Base-by-base conservation (phyloP, 352 stramenopile genomes). In the Globisporangium recalcitrans region DNA sequence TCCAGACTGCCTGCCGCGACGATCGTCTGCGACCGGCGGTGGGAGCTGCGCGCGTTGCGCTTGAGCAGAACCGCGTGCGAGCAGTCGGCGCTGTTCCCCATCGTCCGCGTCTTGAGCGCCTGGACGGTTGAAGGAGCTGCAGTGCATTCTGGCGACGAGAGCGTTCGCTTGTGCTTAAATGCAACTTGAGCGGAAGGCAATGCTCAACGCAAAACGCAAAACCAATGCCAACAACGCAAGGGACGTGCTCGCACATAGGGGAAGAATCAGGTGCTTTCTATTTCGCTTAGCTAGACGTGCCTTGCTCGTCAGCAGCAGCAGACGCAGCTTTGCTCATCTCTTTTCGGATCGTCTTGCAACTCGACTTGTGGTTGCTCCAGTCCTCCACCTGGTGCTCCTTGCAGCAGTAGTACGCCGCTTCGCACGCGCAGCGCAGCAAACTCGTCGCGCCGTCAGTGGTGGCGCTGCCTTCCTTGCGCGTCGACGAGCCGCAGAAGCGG, bases 321-420 rank as follows among this genome's bases (percentile, higher is more conserved):
- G 38, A 29, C 13, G 56, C 27, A 40, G 44, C 29, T 19, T 62
- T 55, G 27, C 27, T 34, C 59, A 59, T 75, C 55, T 76, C 61
- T 51, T 80, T 73, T 13, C 82, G 78, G 58, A 91, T 88, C 36
- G 71, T 65, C 67, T 91, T 91, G 72, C 85, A 94, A 60, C 64
- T 83, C 36, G 70, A 70, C 62, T 91, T 92, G 69, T 94, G 85
- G 63, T 86, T 87, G 14, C 60, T 71, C 85, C 85, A 94, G 74
- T 94, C 85, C 62, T 91, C 80, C 16, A 85, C 71, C 55, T 94
- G 82, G 62, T 94, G 85, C 26, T 90, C 78, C 59, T 94, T 92
- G 68, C 71, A 87, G 72, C 85, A 94, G 66, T 94, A 94, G 69
- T 89, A 85, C n/a, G 82, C 75, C 1, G 76, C 78, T 29, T 88